A percentile compares a stretch with the other conserved stretches of the same genome.
Evolutionary conservation across 305 asterid genomes (phyloP).

Genomic region (Solanum chacoense): DNA sequence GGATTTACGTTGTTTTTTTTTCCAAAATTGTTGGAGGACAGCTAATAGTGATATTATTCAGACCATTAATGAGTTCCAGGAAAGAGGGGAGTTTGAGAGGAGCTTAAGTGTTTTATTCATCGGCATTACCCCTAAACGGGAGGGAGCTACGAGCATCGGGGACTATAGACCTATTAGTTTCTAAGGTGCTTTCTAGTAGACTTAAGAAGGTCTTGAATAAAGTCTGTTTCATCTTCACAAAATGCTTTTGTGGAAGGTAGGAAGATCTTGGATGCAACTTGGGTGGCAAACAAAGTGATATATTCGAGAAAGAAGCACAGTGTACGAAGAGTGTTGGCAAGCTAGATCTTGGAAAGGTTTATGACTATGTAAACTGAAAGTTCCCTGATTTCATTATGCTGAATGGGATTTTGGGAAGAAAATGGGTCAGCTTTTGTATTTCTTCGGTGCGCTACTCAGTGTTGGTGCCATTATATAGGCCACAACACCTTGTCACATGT

Average conservation of each 20-base stretch:
- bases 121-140: neutral
- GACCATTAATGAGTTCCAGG: neutral
- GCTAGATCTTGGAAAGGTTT: neutral
- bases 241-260: neutral
- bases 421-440: neutral
- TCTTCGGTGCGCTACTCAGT: neutral
- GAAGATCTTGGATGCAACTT: neutral
- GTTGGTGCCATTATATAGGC: neutral
- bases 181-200: neutral
- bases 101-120: neutral
- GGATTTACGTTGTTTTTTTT: neutral
- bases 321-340: neutral
- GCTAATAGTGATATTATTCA: neutral
- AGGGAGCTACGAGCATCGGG: neutral
- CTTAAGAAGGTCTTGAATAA: neutral
- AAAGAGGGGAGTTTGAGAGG: neutral
- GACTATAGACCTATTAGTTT: neutral
- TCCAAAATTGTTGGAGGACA: neutral
- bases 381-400: neutral
- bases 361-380: neutral
- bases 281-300: neutral
- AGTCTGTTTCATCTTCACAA: neutral
- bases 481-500: neutral
- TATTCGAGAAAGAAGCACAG: neutral
- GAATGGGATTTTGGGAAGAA: neutral